Base-by-base conservation (phyloP, 768 basidiomycete genomes). In the Lactarius psammicola region DNA sequence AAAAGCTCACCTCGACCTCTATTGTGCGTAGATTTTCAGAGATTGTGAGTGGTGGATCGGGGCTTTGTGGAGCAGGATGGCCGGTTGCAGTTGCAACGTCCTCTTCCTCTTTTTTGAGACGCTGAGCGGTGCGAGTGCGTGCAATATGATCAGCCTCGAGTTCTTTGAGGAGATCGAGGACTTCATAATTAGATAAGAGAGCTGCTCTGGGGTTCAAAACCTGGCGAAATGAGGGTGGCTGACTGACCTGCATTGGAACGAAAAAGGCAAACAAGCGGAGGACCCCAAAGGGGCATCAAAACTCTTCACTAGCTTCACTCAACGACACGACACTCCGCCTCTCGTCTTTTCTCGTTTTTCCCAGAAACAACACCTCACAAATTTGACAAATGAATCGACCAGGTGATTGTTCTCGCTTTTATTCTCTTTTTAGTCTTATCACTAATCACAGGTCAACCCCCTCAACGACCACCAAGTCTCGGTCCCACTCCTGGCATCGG, bases 161-260 rank as follows among this genome's bases (percentile, higher is more conserved):
- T 62, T 89, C 85, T 33, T 86, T 84, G 59, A 97, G 83, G 61
- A 95, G 83, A 20, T 82, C 72, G 55, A 95, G 79, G 66, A 97
- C 94, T 75, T 98, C 95, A 71, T 81, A 85, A 76, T 97, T 96
- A 36, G 93, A 90, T 18, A 98, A 83, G 60, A 96, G 85, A n/a
- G 92, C 86, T 18, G 90, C 80, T 59, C 90, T 84, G 13, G 86
- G 72, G 67, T 89, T 86, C 9, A 46, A 9, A 1, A 46, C 42
- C 20, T 17, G 18, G 5, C 11, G 38, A n/a, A n/a, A n/a, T n/a
- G 33, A 34, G 36, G 15, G 36, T 38, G 36, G 36, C 36, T 38
- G 36, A 38, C 3, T 15, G 36, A 15, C 3, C 2, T 20, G 42
- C 42, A 42, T 42, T 34, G 3, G n/a, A 6, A 42, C 49, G 60